Evolutionary conservation across 441 rosid genomes (phyloP).

Genomic region (Biscutella laevigata): DNA sequence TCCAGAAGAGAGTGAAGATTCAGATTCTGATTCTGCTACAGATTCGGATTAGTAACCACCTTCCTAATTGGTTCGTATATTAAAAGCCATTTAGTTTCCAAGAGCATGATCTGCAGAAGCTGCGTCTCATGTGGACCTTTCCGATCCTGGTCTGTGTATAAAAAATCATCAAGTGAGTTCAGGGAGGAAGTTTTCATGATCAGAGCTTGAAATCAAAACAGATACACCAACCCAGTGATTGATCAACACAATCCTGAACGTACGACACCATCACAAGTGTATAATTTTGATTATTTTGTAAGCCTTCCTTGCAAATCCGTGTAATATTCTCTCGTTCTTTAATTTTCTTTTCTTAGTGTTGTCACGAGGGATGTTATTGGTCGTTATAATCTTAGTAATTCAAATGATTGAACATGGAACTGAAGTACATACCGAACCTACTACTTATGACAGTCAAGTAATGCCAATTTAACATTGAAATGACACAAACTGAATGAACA

Average conservation of each 20-base stretch:
- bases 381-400: too few relatives aligned
- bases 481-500: too few relatives aligned
- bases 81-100: not conserved
- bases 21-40: too few relatives aligned
- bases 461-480: too few relatives aligned
- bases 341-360: too few relatives aligned
- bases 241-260: not conserved
- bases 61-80: conserved; percentile 1
- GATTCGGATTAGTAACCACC: conserved; percentile 4
- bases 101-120: conserved; percentile 37
- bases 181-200: conserved; percentile 10
- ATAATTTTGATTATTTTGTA: not conserved
- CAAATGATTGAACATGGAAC: too few relatives aligned
- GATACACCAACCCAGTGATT: not conserved
- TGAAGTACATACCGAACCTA: too few relatives aligned
- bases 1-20: conserved; percentile 44
- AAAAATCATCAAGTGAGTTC: conserved; percentile 2
- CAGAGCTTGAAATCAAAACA: conserved; percentile 10
- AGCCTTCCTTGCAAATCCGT: not conserved
- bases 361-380: too few relatives aligned
- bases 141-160: conserved; percentile 42
- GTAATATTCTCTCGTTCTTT: not conserved
- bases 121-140: conserved; percentile 65
- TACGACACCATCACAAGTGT: not conserved
- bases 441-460: too few relatives aligned